phyloP scores from a whole-genome alignment of 2,329 filamentous ascomycete species.

The Calonectria fujianensis region DNA sequence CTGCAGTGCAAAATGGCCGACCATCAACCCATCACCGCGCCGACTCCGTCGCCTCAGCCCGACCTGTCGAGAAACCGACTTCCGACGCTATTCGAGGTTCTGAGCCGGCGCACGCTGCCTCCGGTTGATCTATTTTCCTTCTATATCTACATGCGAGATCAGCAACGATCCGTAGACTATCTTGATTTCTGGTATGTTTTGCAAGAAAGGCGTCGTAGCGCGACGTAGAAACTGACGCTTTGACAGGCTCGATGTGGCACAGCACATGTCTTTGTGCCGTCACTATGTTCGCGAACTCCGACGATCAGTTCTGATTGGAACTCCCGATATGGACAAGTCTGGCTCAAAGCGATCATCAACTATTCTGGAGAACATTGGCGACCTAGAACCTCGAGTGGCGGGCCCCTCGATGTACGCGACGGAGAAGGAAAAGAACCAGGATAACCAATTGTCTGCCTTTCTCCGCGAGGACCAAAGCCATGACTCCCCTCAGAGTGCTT shows the following conservation, averaged over 20 bases:
- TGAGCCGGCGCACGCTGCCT: constrained; percentile 94
- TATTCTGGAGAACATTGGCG: constrained; percentile 83
- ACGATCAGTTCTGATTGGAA: constrained; percentile 93
- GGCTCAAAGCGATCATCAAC: constrained; percentile 90
- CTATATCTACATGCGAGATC: constrained; percentile 99
- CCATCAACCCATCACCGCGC: constrained; percentile 54
- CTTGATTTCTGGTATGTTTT: constrained; percentile 92
- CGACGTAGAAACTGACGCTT: constrained; percentile 42
- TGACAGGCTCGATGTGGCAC: constrained; percentile 95
- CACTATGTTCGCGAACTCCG: constrained; percentile 98
- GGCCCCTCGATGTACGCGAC: constrained; percentile 78
- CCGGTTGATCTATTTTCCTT: constrained; percentile 98
- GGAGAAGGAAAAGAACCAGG: constrained; percentile 84
- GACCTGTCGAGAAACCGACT: constrained; percentile 85
- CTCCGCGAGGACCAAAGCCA: constrained; percentile 80
- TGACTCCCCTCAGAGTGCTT: constrained; percentile 73
- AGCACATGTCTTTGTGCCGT: constrained; percentile 97
- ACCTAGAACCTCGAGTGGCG: constrained; percentile 76
- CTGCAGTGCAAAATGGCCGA: constrained; percentile 53
- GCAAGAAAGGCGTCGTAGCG: not conserved
- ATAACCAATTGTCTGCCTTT: constrained; percentile 94
- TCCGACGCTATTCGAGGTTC: constrained; percentile 95
- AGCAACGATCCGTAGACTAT: constrained; percentile 98
- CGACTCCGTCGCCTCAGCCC: constrained; percentile 72
- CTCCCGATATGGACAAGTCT: constrained; percentile 89